A percentile compares a stretch with the other conserved stretches of the same genome.
Evolutionary conservation across 2,329 filamentous ascomycete species (phyloP).

Genomic region (Cladosporium colombiae): DNA sequence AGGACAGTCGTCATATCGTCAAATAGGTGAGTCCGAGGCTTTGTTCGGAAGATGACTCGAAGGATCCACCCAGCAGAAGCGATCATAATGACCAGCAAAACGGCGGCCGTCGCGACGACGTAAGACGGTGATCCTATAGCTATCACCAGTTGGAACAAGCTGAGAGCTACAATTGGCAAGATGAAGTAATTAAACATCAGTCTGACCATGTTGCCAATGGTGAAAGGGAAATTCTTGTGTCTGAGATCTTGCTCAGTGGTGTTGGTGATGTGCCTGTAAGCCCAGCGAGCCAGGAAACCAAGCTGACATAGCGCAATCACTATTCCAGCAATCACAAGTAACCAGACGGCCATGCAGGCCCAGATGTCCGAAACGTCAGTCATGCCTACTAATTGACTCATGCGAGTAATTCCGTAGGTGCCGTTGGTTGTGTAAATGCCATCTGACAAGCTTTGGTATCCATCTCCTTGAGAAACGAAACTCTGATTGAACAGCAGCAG

Average conservation of each 20-base stretch:
- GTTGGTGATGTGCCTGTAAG: conserved; percentile 69
- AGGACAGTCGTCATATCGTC: conserved; percentile 90
- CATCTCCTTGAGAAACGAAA: conserved; percentile 69
- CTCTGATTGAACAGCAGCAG: conserved; percentile 90
- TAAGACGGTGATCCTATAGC: conserved; percentile 66
- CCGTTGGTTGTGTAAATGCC: conserved; percentile 83
- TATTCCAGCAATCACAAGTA: conserved; percentile 71
- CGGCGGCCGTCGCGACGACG: conserved; percentile 71
- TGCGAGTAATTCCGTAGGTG: conserved; percentile 74
- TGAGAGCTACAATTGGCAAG: conserved; percentile 80
- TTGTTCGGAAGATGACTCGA: conserved; percentile 74
- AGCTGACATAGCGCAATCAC: conserved; percentile 71
- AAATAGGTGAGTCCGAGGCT: conserved; percentile 83
- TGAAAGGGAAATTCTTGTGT: conserved; percentile 87
- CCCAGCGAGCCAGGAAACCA: conserved; percentile 75
- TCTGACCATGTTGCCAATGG: conserved; percentile 60
- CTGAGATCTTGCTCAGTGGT: conserved; percentile 83
- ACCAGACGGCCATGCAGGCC: conserved; percentile 91
- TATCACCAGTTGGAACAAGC: conserved; percentile 87
- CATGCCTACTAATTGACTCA: conserved; percentile 84
- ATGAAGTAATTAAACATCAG: conserved; percentile 92
- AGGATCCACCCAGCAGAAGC: conserved; percentile 77
- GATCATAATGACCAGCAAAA: conserved; percentile 73
- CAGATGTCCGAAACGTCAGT: conserved; percentile 75
- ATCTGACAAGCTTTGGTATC: conserved; percentile 70